These are phyloP conservation scores for Exophiala oligosperma DNA, from an alignment of 2,329 filamentous ascomycete species.

Conservation along the genomic window DNA sequence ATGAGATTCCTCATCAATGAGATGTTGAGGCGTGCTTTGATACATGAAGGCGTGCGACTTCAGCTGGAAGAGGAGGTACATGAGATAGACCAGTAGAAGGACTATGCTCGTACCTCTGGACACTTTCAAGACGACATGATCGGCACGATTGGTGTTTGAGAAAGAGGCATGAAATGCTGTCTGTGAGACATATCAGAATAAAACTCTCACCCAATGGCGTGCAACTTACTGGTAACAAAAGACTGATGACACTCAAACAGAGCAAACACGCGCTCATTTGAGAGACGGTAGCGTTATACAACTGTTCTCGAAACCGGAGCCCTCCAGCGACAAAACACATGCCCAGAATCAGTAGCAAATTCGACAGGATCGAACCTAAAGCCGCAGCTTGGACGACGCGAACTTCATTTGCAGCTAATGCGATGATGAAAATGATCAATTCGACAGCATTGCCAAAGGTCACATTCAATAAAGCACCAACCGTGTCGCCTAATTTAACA, in stretches of 20 bases:
- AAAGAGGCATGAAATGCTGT: conserved; percentile 94
- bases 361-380: conserved; percentile 85
- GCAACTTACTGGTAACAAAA: conserved; percentile 64
- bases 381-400: conserved; percentile 89
- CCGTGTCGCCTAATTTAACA: conserved; percentile 68
- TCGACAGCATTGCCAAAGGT: conserved; percentile 80
- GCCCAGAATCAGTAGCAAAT: conserved; percentile 82
- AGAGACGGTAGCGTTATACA: conserved; percentile 93
- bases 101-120: conserved; percentile 87
- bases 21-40: conserved; percentile 85
- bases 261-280: conserved; percentile 95
- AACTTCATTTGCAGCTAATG: conserved; percentile 77
- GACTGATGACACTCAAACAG: conserved; percentile 84
- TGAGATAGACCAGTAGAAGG: conserved; percentile 74
- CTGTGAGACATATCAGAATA: conserved; percentile 8
- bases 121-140: conserved; percentile 73
- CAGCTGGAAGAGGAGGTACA: conserved; percentile 87
- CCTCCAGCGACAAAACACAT: conserved; percentile 90
- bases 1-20: conserved; percentile 87
- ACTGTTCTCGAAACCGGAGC: conserved; percentile 83
- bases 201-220: neutral
- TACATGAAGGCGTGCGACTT: conserved; percentile 93
- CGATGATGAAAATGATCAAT: conserved; percentile 79
- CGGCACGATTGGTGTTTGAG: conserved; percentile 60
- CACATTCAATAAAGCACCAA: conserved; percentile 72